Conservation (phyloP, 495 filamentous ascomycete species). For the Penicillium fimorum region DNA sequence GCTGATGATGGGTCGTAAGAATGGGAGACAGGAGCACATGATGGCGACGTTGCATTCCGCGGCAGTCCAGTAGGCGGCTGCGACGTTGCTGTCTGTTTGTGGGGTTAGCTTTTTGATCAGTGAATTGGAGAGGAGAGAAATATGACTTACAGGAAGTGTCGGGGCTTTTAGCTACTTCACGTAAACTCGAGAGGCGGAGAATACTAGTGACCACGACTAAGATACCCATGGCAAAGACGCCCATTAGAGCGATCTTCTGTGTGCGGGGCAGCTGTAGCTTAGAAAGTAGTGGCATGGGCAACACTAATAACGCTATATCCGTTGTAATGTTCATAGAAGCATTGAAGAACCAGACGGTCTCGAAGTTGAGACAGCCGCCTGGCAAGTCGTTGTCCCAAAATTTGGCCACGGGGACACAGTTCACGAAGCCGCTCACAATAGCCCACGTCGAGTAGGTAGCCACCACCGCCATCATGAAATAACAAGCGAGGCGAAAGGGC, state of each 20-base stretch:
- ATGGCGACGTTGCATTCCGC: slow-evolving; percentile 84
- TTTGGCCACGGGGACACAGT: slow-evolving; percentile 53
- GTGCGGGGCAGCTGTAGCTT: slow-evolving; percentile 47
- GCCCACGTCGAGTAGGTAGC: slow-evolving; percentile 38
- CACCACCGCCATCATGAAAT: slow-evolving; percentile 36
- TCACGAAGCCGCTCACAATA: slow-evolving; percentile 45
- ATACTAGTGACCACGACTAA: slow-evolving; percentile 43
- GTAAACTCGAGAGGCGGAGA: slow-evolving; percentile 37
- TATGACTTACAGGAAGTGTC: slow-evolving; percentile 59
- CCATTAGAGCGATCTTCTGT: slow-evolving; percentile 52
- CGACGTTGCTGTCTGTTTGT: slow-evolving; percentile 48
- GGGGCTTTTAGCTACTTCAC: slow-evolving; percentile 27
- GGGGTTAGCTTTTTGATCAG: slow-evolving; percentile 45
- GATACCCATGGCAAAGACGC: slow-evolving; percentile 56
- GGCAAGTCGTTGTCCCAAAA: slow-evolving; percentile 52
- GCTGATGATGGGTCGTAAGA: slow-evolving; percentile 77
- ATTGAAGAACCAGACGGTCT: slow-evolving; percentile 51
- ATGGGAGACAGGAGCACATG: slow-evolving; percentile 80
- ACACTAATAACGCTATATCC: slow-evolving; percentile 53
- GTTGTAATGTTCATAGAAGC: slow-evolving; percentile 54
- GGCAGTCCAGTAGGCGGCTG: slow-evolving; percentile 68
- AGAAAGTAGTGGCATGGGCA: slow-evolving; percentile 57
- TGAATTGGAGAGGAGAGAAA: slow-evolving; percentile 26
- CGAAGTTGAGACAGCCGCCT: slow-evolving; percentile 51
- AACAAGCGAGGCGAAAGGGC: slow-evolving; percentile 35